Base-by-base conservation (phyloP, 2,329 filamentous ascomycete species). In the Stemphylium vesicarium region DNA sequence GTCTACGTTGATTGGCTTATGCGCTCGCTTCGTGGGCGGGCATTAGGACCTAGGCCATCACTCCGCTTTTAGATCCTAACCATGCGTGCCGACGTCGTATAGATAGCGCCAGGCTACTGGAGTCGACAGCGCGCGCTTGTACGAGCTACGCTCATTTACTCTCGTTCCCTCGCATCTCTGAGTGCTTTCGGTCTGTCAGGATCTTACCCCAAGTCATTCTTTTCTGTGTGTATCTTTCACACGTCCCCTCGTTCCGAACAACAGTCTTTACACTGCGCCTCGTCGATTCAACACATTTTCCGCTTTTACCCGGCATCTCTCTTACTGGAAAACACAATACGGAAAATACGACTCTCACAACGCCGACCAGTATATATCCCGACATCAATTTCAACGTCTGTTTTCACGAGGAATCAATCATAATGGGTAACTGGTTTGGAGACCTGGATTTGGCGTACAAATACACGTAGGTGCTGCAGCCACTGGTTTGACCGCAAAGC, bases 401-500 rank as follows among this genome's bases (percentile, higher is more conserved):
- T 18, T 16, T 32, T 10, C 31, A 13, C 26, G 26, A 29, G 26
- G 9, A 29, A 11, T 5, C 26, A 55, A 35, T 40, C 46, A 56
- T 10, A 42, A 56, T 49, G 44, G 57, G 59, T 37, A 70, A 66
- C 53, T 73, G 70, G 72, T 75, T 75, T 47, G 73, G 70, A 18
- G 50, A 69, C 29, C 52, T 75, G 36, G 60, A 72, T 46, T 60
- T 75, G 64, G 72, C 70, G 26, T 76, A 74, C 67, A 75, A 75
- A 56, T 75, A 72, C 53, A 63, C 64, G 74, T 75, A 64, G 50
- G 72, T 10, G 4, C 18, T 3, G 10, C 41, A 13, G 11, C 1
- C 2, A 36, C 11, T n/a, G 1, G 11, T 10, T 8, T 2, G 15
- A 12, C 13, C 5, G 7, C 24, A 43, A 29, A 13, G 32, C 36